Base-by-base conservation (phyloP, 2,329 filamentous ascomycete species). In the Penicillium corylophilum region DNA sequence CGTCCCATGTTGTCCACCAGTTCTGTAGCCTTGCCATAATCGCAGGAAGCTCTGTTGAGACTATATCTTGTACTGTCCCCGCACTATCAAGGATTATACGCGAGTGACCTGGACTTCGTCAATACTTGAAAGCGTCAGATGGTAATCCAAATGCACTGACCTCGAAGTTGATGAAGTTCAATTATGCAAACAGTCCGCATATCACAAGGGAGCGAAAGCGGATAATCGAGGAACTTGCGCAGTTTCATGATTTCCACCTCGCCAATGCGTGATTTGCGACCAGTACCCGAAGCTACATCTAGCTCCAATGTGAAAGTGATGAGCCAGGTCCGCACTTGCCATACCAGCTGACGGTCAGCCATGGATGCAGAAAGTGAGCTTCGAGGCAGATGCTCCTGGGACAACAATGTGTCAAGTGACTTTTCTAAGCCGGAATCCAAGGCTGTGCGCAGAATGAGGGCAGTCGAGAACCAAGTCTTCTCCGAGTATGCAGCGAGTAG, bases 391-490 rank as follows among this genome's bases (percentile, higher is more conserved):
- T 61, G 60, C 15, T 63, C 61, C 45, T 70, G 68, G 2, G 65
- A 59, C 8, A 71, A 24, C 20, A 71, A 48, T 1, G 60, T 67
- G 33, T 71, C 68, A 9, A 71, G 46, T 0, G 68, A 71, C 40
- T 70, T 70, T 46, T 71, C 68, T 1, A 71, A 53, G 0, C 68
- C 68, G 9, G 68, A 67, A 46, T 71, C 68, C 16, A 71, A 47
- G 2, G 68, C 68, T 0, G 68, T 71, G 16, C 68, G 66, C 18
- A 71, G 54, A 46, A 71, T 71, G 8, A 71, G 62, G 6, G 68
- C 68, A 2, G 66, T 71, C 0, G 68, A 71, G 42, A 71, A 71
- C 68, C 68, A 70, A 1, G 68, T 69, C 31, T 71, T 71, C 45
- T 71, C 68, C 0, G 68, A 71, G 23, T 71, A 71, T 3, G 68